A percentile compares a stretch with the other conserved stretches of the same genome.
Conservation (phyloP, 2,329 filamentous ascomycete species). For the Rugonectria rugulosa region DNA sequence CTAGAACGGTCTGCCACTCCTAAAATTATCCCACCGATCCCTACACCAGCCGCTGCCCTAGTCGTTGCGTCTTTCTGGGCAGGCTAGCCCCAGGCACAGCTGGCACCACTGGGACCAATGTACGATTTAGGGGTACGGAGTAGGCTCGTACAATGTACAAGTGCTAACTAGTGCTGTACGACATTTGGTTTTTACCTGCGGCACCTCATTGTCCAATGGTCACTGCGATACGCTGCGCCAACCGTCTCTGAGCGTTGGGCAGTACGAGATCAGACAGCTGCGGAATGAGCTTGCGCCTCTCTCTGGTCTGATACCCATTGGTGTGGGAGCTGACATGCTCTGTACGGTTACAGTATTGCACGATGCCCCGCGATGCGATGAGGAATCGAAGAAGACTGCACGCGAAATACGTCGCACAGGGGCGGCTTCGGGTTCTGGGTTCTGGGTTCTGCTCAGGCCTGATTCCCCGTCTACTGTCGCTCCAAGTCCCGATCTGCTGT, state of each 20-base stretch:
- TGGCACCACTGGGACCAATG: conserved; percentile 14
- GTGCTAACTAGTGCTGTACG: neutral
- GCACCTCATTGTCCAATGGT: neutral
- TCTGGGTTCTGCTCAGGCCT: conserved; percentile 15
- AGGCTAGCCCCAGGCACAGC: conserved; percentile 19
- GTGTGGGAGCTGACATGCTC: conserved; percentile 7
- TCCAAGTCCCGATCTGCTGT: conserved; percentile 1
- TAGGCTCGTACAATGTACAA: no score
- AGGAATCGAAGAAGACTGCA: neutral
- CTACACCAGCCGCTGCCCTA: conserved; percentile 19
- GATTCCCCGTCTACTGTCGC: no score
- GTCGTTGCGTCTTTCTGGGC: conserved; percentile 24
- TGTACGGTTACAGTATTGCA: no score
- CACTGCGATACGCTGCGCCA: no score
- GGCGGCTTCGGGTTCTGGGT: conserved; percentile 1
- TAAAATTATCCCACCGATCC: conserved; percentile 30
- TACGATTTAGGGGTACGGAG: neutral
- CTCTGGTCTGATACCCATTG: neutral
- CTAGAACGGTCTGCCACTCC: conserved; percentile 25
- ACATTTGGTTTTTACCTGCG: conserved; percentile 8
- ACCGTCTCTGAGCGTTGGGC: conserved; percentile 8
- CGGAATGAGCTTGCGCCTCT: conserved; percentile 1
- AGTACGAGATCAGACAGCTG: conserved; percentile 7
- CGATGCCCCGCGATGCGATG: conserved; percentile 14
- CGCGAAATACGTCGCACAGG: conserved; percentile 6